phyloP scores from a whole-genome alignment of 768 basidiomycete species.

The Psilocybe sp. region DNA sequence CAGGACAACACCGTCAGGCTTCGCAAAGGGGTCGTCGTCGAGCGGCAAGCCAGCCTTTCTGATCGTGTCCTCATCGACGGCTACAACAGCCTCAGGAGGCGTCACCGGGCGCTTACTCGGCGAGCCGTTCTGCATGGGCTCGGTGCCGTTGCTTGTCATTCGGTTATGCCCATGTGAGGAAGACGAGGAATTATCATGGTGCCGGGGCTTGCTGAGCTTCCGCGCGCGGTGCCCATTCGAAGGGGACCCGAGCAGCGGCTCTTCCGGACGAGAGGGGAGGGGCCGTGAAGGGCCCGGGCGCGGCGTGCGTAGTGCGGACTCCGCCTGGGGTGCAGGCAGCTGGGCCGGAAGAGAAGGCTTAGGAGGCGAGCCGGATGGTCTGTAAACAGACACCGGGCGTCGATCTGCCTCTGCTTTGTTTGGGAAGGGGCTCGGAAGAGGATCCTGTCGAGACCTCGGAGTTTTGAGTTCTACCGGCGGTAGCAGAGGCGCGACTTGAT shows the following conservation, averaged over 20 bases:
- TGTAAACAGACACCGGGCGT: slow-evolving; percentile 4
- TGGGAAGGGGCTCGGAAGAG: slow-evolving; percentile 7
- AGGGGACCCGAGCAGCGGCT: background rate
- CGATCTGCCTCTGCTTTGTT: background rate
- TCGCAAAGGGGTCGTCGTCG: slow-evolving; percentile 58
- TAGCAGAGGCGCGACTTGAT: slow-evolving; percentile 7
- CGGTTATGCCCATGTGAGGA: too few relatives aligned
- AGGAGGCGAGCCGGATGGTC: slow-evolving; percentile 6
- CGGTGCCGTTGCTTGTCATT: background rate
- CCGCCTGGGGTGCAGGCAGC: slow-evolving; percentile 1
- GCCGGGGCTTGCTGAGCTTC: slow-evolving; percentile 28
- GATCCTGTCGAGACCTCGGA: slow-evolving; percentile 9
- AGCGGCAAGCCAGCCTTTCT: slow-evolving; percentile 35
- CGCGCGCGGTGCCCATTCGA: slow-evolving; percentile 9
- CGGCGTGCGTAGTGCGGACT: slow-evolving; percentile 9
- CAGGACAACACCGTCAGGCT: slow-evolving; percentile 50
- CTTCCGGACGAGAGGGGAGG: slow-evolving; percentile 7
- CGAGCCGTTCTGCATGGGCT: slow-evolving; percentile 14
- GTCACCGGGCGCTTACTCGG: background rate
- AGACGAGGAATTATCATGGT: background rate
- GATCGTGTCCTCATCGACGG: slow-evolving; percentile 25
- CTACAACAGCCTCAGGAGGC: slow-evolving; percentile 17
- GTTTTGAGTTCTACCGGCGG: slow-evolving; percentile 17
- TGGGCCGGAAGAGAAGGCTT: background rate
- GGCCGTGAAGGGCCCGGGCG: slow-evolving; percentile 5